Evolutionary conservation across 2,329 filamentous ascomycete species (phyloP).

Genomic region (Tolypocladium cylindrosporum): DNA sequence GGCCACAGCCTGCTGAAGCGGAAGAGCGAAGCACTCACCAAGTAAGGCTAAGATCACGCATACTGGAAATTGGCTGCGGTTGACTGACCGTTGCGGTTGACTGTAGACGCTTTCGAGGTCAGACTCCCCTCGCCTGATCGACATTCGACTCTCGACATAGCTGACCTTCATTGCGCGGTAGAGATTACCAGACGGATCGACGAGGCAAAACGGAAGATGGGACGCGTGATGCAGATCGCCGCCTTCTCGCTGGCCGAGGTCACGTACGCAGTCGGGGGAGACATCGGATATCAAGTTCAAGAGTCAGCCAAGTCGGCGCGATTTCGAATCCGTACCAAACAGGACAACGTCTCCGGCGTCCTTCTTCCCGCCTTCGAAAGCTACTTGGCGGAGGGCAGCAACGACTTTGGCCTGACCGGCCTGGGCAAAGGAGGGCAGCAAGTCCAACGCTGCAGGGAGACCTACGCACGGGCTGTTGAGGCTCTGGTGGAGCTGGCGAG

Average conservation of each 20-base stretch:
- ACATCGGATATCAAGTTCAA: constrained; percentile 94
- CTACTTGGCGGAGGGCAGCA: constrained; percentile 78
- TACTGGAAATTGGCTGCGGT: not conserved
- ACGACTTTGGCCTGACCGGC: constrained; percentile 93
- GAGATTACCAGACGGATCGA: constrained; percentile 96
- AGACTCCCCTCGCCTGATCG: constrained; percentile 4
- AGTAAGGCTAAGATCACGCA: constrained; percentile 46
- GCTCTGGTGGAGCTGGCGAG: constrained; percentile 91
- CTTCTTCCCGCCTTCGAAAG: constrained; percentile 90
- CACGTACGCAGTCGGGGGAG: constrained; percentile 89
- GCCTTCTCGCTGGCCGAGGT: constrained; percentile 97
- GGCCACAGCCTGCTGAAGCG: constrained; percentile 93
- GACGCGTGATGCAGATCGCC: constrained; percentile 96
- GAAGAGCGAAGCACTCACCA: constrained; percentile 96
- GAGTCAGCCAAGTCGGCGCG: constrained; percentile 89
- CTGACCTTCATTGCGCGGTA: constrained; percentile 20
- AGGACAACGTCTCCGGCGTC: constrained; percentile 97
- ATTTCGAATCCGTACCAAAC: constrained; percentile 87
- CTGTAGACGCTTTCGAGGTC: constrained; percentile 79
- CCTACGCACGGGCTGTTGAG: constrained; percentile 91
- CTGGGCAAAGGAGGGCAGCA: constrained; percentile 96
- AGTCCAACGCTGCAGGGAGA: constrained; percentile 89
- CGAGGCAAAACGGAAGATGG: constrained; percentile 99
- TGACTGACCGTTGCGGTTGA: constrained; percentile 2
- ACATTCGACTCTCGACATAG: constrained; percentile 1